Evolutionary conservation across 169 alveolate species (phyloP).

Genomic region (Cryptosporidium sp.): DNA sequence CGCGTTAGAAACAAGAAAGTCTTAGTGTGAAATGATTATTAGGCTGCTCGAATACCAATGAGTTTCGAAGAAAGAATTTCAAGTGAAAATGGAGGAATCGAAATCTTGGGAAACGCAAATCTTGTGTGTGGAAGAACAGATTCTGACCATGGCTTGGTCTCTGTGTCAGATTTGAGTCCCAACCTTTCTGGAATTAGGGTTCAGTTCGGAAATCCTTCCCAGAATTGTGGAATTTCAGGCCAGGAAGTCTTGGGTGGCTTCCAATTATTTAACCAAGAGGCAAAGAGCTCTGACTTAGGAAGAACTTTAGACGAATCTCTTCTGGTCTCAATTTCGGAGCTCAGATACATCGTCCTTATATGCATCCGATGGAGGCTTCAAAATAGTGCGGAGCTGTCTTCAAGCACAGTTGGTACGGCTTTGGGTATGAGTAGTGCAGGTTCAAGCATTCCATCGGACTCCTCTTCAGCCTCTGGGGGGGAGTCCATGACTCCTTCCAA

Average conservation of each 20-base stretch:
- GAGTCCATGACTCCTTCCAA: conserved; percentile 28
- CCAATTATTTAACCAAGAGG: not conserved
- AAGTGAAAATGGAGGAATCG: conserved; percentile 3
- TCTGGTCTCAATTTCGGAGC: conserved; percentile 24
- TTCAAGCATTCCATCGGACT: not conserved
- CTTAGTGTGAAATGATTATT: not conserved
- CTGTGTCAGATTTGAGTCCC: conserved; percentile 24
- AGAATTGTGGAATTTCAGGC: not conserved
- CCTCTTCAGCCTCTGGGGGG: not conserved
- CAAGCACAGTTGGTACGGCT: not conserved
- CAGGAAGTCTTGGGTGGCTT: not conserved
- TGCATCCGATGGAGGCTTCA: conserved; percentile 64
- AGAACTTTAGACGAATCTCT: not conserved
- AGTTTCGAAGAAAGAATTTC: conserved; percentile 34
- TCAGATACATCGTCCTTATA: conserved; percentile 46
- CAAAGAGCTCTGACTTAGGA: not conserved
- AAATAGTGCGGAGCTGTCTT: conserved; percentile 9
- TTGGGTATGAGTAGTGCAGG: not conserved
- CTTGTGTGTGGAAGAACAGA: not conserved
- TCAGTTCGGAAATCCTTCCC: not conserved
- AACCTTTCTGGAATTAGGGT: conserved; percentile 3
- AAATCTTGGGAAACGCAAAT: not conserved
- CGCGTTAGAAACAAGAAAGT: not conserved
- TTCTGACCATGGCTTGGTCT: not conserved
- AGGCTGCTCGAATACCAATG: conserved; percentile 27